These are phyloP conservation scores for Coccomyxa subellipsoidea DNA, from an alignment of 163 green algal genomes.

Conservation along the genomic window DNA sequence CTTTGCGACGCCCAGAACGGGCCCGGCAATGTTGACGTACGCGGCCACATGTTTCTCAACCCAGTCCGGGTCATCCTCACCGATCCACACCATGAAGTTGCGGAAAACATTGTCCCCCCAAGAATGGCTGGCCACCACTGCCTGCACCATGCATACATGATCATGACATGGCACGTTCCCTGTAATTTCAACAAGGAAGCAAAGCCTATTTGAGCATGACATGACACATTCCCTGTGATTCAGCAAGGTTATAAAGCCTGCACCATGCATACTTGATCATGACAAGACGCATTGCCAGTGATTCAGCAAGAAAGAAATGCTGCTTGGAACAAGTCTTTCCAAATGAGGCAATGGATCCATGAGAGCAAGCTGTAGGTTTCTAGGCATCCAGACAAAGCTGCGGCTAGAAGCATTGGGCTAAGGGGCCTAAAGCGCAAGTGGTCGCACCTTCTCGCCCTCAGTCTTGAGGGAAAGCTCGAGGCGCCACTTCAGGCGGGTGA, in stretches of 20 bases:
- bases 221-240: too few species aligned
- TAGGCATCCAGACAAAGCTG: too few species aligned
- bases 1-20: constrained; percentile 80
- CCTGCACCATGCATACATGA: constrained; percentile 23
- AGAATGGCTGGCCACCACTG: constrained; percentile 64
- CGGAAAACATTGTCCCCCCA: constrained; percentile 64
- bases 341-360: too few species aligned
- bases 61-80: constrained; percentile 53
- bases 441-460: constrained; percentile 39
- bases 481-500: constrained; percentile 54
- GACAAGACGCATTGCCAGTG: too few species aligned
- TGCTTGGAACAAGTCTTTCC: too few species aligned
- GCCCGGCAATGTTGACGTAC: constrained; percentile 71
- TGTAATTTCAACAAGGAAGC: too few species aligned
- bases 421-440: too few species aligned
- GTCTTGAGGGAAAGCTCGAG: constrained; percentile 38
- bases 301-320: too few species aligned
- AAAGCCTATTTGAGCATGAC: too few species aligned
- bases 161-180: neutral
- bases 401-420: neutral
- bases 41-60: constrained; percentile 63
- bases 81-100: constrained; percentile 76
- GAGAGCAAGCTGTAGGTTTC: too few species aligned
- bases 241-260: too few species aligned
- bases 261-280: too few species aligned